A percentile compares a stretch with the other conserved stretches of the same genome.
Conservation (phyloP, 257 asterid species). For the Ophiorrhiza pumila region DNA sequence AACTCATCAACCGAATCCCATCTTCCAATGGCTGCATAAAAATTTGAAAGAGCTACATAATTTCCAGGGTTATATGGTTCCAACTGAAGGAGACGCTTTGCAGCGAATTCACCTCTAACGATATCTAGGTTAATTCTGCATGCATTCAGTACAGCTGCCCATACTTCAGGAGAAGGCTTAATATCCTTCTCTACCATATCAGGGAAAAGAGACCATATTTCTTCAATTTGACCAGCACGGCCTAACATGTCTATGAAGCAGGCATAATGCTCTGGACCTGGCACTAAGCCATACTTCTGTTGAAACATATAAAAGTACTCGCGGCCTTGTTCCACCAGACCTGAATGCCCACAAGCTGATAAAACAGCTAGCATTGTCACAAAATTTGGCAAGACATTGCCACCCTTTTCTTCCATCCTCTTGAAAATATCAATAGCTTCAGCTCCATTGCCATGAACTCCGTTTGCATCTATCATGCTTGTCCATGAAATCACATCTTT, state of each 20-base stretch:
- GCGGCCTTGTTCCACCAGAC: constrained; percentile 26
- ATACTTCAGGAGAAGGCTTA: constrained; percentile 23
- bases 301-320: constrained; percentile 16
- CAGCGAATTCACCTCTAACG: constrained; percentile 23
- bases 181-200: constrained; percentile 18
- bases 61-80: constrained; percentile 30
- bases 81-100: constrained; percentile 20
- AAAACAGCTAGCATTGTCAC: constrained; percentile 27
- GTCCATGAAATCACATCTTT: constrained; percentile 31
- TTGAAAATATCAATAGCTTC: constrained; percentile 22
- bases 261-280: constrained; percentile 31
- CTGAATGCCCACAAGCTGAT: constrained; percentile 35
- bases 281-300: constrained; percentile 20
- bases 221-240: constrained; percentile 28
- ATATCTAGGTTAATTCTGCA: constrained; percentile 31
- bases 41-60: constrained; percentile 28
- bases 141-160: constrained; percentile 28
- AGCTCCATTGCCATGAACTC: constrained; percentile 28
- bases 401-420: constrained; percentile 18
- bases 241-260: constrained; percentile 33
- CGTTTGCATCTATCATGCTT: constrained; percentile 27
- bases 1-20: constrained; percentile 32
- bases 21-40: constrained; percentile 25
- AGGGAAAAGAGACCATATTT: constrained; percentile 20
- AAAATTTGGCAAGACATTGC: constrained; percentile 18